Conservation (phyloP, 495 filamentous ascomycete species). For the Podospora australis region DNA sequence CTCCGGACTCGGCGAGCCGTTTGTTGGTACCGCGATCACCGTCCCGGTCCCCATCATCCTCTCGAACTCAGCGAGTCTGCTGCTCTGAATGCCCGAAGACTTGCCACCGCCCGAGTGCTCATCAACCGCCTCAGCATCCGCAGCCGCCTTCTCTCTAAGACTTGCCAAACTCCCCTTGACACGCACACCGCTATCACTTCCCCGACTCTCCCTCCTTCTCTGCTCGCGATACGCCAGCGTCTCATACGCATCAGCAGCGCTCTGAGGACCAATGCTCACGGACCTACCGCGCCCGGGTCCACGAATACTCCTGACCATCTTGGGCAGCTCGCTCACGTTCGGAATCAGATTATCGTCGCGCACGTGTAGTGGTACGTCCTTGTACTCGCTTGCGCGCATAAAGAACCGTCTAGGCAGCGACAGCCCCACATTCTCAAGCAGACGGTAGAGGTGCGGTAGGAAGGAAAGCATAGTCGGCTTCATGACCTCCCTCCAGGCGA, state of each 20-base stretch:
- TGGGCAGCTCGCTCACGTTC: constrained; percentile 73
- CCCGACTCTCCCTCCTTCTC: constrained; percentile 66
- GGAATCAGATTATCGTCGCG: constrained; percentile 85
- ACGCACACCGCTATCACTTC: constrained; percentile 15
- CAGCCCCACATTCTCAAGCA: constrained; percentile 72
- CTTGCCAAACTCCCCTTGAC: constrained; percentile 23
- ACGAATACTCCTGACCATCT: constrained; percentile 68
- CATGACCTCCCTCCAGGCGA: constrained; percentile 80
- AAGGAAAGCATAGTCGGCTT: constrained; percentile 73
- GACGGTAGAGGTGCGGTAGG: constrained; percentile 80
- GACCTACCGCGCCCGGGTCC: constrained; percentile 71
- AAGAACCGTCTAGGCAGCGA: constrained; percentile 82
- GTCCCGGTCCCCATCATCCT: constrained; percentile 60
- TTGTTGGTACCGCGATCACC: no score
- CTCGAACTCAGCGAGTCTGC: constrained; percentile 54
- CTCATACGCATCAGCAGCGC: constrained; percentile 92
- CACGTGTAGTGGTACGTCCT: constrained; percentile 67
- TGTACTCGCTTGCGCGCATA: constrained; percentile 82
- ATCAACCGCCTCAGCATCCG: constrained; percentile 6
- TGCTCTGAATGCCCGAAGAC: constrained; percentile 22
- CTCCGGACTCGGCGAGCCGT: no score
- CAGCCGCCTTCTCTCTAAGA: constrained; percentile 16
- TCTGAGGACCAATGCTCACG: constrained; percentile 89
- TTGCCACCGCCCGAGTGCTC: constrained; percentile 19
- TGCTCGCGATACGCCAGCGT: constrained; percentile 88